Evolutionary conservation across 2,329 filamentous ascomycete genomes (phyloP).

Genomic region (Fusarium coicis): DNA sequence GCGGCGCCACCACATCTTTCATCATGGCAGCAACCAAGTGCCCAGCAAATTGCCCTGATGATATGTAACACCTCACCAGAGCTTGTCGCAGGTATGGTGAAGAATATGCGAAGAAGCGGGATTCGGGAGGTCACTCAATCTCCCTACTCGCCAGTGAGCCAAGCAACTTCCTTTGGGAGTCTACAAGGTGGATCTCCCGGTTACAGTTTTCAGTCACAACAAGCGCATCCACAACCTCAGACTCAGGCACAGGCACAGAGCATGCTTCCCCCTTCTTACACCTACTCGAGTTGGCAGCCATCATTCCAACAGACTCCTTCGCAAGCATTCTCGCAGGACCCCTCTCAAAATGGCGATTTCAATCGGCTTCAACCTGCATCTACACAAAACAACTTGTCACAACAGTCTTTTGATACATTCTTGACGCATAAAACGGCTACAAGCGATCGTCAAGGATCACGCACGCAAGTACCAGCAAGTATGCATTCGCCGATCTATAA

Average conservation of each 20-base stretch:
- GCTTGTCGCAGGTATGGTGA: neutral
- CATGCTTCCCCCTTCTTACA: neutral
- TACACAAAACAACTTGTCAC: neutral
- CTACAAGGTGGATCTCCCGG: neutral
- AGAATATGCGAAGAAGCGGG: neutral
- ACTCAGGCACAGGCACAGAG: neutral
- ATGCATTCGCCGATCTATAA: neutral
- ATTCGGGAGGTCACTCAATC: neutral
- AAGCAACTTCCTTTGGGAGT: neutral
- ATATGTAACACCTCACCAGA: conserved; percentile 1
- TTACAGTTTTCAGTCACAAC: neutral
- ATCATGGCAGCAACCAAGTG: neutral
- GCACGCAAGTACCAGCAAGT: neutral
- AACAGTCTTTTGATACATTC: neutral
- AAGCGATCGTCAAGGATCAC: neutral
- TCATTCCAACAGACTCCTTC: neutral
- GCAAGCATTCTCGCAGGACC: neutral
- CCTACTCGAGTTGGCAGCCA: neutral
- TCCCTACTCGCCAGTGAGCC: neutral
- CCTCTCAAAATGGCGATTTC: neutral
- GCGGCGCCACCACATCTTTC: neutral
- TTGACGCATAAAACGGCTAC: neutral
- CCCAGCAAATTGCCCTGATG: neutral
- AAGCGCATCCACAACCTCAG: neutral
- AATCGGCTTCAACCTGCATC: neutral